Conservation (phyloP, 1,284 basidiomycete species). For the Cryptococcus amylolentus region DNA sequence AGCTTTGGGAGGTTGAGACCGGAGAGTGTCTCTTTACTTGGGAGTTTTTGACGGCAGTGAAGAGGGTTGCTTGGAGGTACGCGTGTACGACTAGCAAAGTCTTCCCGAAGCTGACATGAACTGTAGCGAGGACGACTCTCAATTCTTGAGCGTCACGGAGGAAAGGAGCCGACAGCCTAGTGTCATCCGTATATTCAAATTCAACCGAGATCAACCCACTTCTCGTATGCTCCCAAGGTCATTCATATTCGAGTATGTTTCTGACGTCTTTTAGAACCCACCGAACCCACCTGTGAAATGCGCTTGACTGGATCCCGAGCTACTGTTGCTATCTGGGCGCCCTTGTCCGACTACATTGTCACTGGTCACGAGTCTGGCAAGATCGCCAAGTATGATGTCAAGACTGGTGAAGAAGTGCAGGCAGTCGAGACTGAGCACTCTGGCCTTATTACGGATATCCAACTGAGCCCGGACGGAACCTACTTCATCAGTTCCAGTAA, state of each 20-base stretch:
- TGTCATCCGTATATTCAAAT: constrained; percentile 70
- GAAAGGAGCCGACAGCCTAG: constrained; percentile 86
- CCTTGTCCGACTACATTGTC: constrained; percentile 73
- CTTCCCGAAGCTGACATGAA: background rate
- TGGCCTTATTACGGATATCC: constrained; percentile 84
- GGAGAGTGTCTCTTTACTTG: constrained; percentile 89
- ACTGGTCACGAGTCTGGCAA: constrained; percentile 97
- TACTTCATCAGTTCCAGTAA: constrained; percentile 97
- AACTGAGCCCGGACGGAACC: constrained; percentile 81
- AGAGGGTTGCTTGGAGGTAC: constrained; percentile 68
- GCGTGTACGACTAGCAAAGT: constrained; percentile 6
- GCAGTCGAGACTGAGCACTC: constrained; percentile 71
- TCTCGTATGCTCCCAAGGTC: constrained; percentile 57
- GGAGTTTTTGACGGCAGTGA: constrained; percentile 98
- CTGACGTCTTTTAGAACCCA: constrained; percentile 57
- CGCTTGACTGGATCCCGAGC: constrained; percentile 90
- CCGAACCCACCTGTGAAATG: constrained; percentile 73
- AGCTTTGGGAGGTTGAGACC: constrained; percentile 83
- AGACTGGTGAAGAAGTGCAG: constrained; percentile 82
- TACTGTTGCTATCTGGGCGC: constrained; percentile 88
- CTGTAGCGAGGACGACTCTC: constrained; percentile 73
- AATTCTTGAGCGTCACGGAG: constrained; percentile 90
- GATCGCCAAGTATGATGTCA: constrained; percentile 81
- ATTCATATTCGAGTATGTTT: constrained; percentile 4
- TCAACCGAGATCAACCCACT: constrained; percentile 76